Conservation (phyloP, 2,329 filamentous ascomycete species). For the Chaetomiaceae sp. region DNA sequence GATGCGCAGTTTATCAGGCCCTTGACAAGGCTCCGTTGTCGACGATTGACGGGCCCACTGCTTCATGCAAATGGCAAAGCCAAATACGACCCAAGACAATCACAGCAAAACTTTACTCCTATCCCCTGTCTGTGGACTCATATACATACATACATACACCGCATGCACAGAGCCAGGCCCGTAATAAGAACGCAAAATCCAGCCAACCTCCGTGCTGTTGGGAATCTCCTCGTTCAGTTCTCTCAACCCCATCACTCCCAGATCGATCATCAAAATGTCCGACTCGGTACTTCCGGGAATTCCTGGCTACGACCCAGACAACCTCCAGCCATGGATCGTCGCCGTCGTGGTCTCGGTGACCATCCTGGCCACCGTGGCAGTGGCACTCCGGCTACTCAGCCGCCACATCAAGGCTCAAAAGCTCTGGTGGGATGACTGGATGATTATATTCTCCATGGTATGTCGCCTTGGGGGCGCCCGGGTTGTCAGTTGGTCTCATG, state of each 20-base stretch:
- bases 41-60: no score
- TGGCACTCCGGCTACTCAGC: conserved; percentile 39
- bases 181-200: conserved; percentile 3
- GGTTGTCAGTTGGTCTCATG: no score
- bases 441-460: conserved; percentile 47
- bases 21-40: no score
- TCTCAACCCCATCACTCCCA: no score
- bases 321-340: conserved; percentile 42
- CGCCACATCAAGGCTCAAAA: conserved; percentile 40
- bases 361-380: conserved; percentile 36
- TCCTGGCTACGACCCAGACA: conserved; percentile 33
- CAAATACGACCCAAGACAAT: no score
- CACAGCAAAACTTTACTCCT: neutral
- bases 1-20: no score
- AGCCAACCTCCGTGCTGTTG: neutral
- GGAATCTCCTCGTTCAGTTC: no score
- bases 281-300: conserved; percentile 24
- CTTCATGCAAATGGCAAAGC: no score
- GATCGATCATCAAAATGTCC: no score
- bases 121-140: no score
- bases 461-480: conserved; percentile 15
- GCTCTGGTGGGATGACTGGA: conserved; percentile 50
- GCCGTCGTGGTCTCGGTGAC: conserved; percentile 40
- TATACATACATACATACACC: no score
- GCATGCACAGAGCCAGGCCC: no score